These are phyloP conservation scores for Logfia minima DNA, from an alignment of 129 eudicot genomes.

Conservation along the genomic window DNA sequence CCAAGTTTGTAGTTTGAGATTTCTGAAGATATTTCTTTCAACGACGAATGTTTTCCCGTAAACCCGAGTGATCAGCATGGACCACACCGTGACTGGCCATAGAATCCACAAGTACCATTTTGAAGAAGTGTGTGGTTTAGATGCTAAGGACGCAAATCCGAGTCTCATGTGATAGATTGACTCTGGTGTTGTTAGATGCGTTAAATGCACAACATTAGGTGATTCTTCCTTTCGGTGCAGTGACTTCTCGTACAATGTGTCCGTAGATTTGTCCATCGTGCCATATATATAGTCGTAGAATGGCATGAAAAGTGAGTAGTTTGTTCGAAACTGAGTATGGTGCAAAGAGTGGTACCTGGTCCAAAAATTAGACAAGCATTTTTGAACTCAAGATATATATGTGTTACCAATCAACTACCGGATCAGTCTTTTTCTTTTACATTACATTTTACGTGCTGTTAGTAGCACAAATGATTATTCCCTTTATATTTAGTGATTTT, in stretches of 20 bases:
- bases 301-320: slow-evolving; percentile 79
- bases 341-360: slow-evolving; percentile 72
- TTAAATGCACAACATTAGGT: slow-evolving; percentile 59
- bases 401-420: neutral
- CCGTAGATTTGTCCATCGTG: slow-evolving; percentile 57
- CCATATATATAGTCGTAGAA: slow-evolving; percentile 67
- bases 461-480: neutral
- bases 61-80: slow-evolving; percentile 28
- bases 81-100: slow-evolving; percentile 47
- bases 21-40: slow-evolving; percentile 54
- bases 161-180: slow-evolving; percentile 54
- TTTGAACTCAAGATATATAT: neutral
- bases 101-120: slow-evolving; percentile 54
- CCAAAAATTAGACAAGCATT: neutral
- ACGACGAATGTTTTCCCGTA: slow-evolving; percentile 40
- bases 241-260: slow-evolving; percentile 48
- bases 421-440: neutral
- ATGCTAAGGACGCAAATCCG: slow-evolving; percentile 62
- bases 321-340: slow-evolving; percentile 79
- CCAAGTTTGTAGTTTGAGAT: slow-evolving; percentile 56
- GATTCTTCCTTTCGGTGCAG: slow-evolving; percentile 44
- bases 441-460: neutral
- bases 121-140: slow-evolving; percentile 41
- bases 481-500: neutral
- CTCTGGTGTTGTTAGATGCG: slow-evolving; percentile 64